Percentiles rank a stretch among this genome's conserved stretches.
Conservation (phyloP, 331 rosid genomes). For the Malus hybrid region DNA sequence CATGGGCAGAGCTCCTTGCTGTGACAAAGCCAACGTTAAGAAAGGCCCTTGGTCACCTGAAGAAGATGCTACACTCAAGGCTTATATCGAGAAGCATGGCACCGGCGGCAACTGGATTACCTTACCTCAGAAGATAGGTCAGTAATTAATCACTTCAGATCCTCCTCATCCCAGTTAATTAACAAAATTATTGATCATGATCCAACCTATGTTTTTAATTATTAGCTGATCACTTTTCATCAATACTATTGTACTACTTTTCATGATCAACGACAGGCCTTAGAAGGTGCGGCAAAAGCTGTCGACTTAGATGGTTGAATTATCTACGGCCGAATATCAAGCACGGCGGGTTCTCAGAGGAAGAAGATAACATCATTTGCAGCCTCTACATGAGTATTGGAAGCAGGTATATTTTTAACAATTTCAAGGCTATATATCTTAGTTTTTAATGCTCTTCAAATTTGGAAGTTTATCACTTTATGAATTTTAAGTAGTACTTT, state of each 20-base stretch:
- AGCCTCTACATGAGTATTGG: constrained; percentile 83
- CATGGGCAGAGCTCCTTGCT: constrained; percentile 99
- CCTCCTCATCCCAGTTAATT: background rate
- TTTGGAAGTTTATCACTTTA: background rate
- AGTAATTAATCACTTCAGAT: background rate
- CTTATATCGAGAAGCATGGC: constrained; percentile 76
- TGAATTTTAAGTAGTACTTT: background rate
- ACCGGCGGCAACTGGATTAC: constrained; percentile 99
- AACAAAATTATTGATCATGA: background rate
- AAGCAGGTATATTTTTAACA: constrained; percentile 51
- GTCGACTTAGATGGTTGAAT: constrained; percentile 94
- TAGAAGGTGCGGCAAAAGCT: constrained; percentile 95
- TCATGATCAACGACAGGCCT: constrained; percentile 39
- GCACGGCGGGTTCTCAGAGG: constrained; percentile 93
- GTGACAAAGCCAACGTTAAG: constrained; percentile 98
- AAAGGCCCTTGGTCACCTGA: constrained; percentile 99
- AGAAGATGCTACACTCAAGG: constrained; percentile 90
- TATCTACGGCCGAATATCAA: constrained; percentile 91
- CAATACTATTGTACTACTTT: background rate
- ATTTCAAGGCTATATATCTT: background rate
- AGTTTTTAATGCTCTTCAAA: background rate
- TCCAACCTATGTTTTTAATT: background rate
- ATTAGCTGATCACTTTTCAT: too few relatives aligned
- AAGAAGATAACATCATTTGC: constrained; percentile 92
- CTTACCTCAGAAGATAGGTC: constrained; percentile 94